These are phyloP conservation scores for Colletotrichum euphorbiae DNA, from an alignment of 2,329 filamentous ascomycete species.

Conservation along the genomic window DNA sequence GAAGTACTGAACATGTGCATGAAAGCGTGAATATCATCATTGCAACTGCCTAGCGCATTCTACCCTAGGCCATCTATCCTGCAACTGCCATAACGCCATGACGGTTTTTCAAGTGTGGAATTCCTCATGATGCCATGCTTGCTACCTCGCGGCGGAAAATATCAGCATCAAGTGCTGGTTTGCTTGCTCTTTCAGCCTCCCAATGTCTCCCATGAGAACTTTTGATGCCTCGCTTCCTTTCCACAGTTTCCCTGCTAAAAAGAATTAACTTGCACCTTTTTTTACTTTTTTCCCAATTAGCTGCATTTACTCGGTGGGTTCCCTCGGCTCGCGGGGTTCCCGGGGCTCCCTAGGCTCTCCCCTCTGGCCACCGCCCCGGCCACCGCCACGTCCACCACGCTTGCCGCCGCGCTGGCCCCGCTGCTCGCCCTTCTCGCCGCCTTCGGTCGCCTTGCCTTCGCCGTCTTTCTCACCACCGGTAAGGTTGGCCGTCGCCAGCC, in stretches of 20 bases:
- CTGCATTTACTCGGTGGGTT: slow-evolving; percentile 51
- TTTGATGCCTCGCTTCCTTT: slow-evolving; percentile 7
- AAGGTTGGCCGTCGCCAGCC: slow-evolving; percentile 84
- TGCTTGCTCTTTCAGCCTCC: slow-evolving; percentile 23
- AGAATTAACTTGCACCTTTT: not conserved
- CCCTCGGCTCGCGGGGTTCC: slow-evolving; percentile 57
- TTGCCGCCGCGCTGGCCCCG: slow-evolving; percentile 59
- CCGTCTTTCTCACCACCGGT: slow-evolving; percentile 61
- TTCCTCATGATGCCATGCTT: slow-evolving; percentile 40
- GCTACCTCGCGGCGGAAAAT: slow-evolving; percentile 38
- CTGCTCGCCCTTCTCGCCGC: slow-evolving; percentile 58
- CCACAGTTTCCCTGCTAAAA: not conserved
- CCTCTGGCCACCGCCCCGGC: slow-evolving; percentile 61
- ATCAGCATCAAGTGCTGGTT: slow-evolving; percentile 28
- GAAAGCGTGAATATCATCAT: slow-evolving; percentile 41
- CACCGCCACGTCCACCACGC: slow-evolving; percentile 63
- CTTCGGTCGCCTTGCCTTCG: slow-evolving; percentile 58
- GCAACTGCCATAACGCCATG: slow-evolving; percentile 43
- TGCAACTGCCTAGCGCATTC: slow-evolving; percentile 39
- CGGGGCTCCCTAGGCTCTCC: slow-evolving; percentile 55
- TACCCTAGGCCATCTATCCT: slow-evolving; percentile 41
- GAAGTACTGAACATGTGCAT: slow-evolving; percentile 24
- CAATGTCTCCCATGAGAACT: not conserved
- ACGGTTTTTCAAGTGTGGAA: slow-evolving; percentile 40
- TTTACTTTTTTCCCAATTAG: slow-evolving; percentile 30